Percentiles rank a stretch among this genome's conserved stretches.
Conservation (phyloP, 2,329 filamentous ascomycete species). For the Didymella keratinophila region DNA sequence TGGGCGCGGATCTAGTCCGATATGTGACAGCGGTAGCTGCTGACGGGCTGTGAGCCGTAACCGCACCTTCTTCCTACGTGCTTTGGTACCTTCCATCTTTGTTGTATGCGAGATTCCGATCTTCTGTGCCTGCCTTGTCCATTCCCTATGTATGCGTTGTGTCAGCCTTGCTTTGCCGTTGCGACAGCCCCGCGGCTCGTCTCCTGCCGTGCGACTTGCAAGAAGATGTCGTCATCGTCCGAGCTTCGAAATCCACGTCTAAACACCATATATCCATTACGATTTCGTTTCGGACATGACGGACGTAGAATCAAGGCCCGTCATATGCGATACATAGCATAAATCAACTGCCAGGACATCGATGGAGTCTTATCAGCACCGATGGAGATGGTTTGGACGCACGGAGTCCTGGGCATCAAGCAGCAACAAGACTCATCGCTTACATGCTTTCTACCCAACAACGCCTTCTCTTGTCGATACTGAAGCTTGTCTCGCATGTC, state of each 20-base stretch:
- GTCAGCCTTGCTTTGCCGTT: neutral
- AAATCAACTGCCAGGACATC: neutral
- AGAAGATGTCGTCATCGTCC: neutral
- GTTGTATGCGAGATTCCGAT: too few species aligned
- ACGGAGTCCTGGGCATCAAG: too few species aligned
- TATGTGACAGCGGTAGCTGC: neutral
- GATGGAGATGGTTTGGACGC: too few species aligned
- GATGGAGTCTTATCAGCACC: neutral
- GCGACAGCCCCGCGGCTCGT: neutral
- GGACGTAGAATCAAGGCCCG: neutral
- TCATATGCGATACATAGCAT: neutral
- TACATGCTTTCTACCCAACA: neutral
- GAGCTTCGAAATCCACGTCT: neutral
- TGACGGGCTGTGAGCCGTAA: neutral
- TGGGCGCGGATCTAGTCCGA: conserved; percentile 1
- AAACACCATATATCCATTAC: neutral
- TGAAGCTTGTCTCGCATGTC: neutral
- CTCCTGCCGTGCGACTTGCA: neutral
- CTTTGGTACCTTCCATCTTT: neutral
- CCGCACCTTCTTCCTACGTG: neutral
- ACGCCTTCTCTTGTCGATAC: neutral
- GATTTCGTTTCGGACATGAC: too few species aligned
- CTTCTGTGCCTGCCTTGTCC: neutral
- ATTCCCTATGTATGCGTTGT: neutral
- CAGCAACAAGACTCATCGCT: neutral